Conservation (phyloP, 1,139 yeast genomes). For the Diutina rugosa region DNA sequence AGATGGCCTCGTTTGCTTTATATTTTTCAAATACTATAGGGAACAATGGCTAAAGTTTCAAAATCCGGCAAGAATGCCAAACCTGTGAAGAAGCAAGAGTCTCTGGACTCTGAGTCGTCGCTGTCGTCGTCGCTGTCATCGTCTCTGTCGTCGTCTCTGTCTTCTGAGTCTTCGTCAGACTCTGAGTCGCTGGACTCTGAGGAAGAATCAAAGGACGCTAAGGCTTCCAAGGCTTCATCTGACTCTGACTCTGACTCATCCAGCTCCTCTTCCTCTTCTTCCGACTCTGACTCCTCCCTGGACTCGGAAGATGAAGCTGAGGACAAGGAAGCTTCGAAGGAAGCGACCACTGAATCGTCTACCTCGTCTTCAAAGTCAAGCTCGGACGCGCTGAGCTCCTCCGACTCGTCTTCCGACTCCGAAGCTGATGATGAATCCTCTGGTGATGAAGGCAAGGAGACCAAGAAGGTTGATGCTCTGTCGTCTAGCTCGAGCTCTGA, state of each 20-base stretch:
- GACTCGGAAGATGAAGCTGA: neutral
- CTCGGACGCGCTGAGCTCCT: neutral
- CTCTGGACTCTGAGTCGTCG: neutral
- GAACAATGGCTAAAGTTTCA: constrained; percentile 7
- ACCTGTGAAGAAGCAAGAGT: constrained; percentile 5
- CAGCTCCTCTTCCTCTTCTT: constrained; percentile 7
- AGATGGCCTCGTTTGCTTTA: neutral
- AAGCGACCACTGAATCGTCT: constrained; percentile 10
- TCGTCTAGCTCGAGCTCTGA: constrained; percentile 3
- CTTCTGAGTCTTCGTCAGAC: neutral
- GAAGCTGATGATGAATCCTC: constrained; percentile 1
- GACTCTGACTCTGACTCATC: constrained; percentile 4
- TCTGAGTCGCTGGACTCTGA: constrained; percentile 5
- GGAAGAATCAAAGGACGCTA: neutral
- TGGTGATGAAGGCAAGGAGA: constrained; percentile 3
- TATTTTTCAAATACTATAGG: constrained; percentile 3
- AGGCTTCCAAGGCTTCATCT: constrained; percentile 1
- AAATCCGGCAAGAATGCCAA: constrained; percentile 14
- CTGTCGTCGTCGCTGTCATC: constrained; percentile 7
- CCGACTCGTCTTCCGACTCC: neutral
- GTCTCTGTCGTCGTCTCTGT: constrained; percentile 4
- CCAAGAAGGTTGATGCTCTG: neutral
- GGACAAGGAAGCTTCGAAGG: constrained; percentile 6
- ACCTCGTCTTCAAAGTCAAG: constrained; percentile 5
- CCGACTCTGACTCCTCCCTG: constrained; percentile 9